These are phyloP conservation scores for Dictyostelium discoideum DNA, from an alignment of 78 protist genomes.

Conservation along the genomic window dicty_2.7 NC_007090.3:876501-877000, in stretches of 20 bases:
- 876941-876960: slow-evolving; percentile 25
- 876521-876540: background rate
- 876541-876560: background rate
- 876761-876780: background rate
- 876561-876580: background rate
- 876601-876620: background rate
- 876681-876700: slow-evolving; percentile 3
- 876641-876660: background rate
- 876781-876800: slow-evolving; percentile 3
- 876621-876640: background rate
- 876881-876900: background rate
- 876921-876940: slow-evolving; percentile 27
- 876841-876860: background rate
- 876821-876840: slow-evolving; percentile 14
- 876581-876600: no score
- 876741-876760: background rate
- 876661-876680: background rate
- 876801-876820: background rate
- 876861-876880: slow-evolving; percentile 25
- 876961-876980: background rate
- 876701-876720: background rate
- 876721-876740: background rate
- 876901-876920: slow-evolving; percentile 19
- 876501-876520: background rate
- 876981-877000: background rate